Conservation (phyloP, 345 rosid genomes). For the Ceriops decandra region DNA sequence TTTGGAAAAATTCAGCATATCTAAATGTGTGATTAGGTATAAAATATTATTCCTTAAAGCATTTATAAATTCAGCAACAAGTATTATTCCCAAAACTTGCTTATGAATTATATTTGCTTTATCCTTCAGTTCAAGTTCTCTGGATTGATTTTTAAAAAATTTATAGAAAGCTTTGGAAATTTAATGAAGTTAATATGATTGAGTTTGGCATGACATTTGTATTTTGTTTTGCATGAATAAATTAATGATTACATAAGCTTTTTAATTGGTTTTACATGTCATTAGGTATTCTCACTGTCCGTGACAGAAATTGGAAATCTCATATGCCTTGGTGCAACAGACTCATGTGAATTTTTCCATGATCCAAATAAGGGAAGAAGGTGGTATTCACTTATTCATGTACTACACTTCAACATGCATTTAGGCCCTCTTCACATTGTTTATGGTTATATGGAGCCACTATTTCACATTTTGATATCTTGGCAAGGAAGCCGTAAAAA, state of each 20-base stretch:
- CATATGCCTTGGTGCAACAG: constrained; percentile 62
- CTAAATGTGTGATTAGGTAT: too few relatives aligned
- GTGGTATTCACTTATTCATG: constrained; percentile 28
- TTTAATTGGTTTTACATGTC: constrained; percentile 9
- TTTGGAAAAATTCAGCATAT: too few relatives aligned
- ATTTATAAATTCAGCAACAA: too few relatives aligned
- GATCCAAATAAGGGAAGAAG: constrained; percentile 82
- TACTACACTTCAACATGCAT: background rate
- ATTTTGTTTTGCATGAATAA: constrained; percentile 4
- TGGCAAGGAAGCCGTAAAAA: background rate
- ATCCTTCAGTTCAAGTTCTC: too few relatives aligned
- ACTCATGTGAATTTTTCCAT: constrained; percentile 83
- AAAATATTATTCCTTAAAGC: too few relatives aligned
- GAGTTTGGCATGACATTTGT: background rate
- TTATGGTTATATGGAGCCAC: background rate
- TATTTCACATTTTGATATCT: background rate
- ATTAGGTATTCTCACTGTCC: constrained; percentile 76
- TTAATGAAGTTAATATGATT: too few relatives aligned
- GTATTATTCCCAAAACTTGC: too few relatives aligned
- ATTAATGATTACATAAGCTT: background rate
- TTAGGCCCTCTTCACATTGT: background rate
- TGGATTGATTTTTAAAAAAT: background rate
- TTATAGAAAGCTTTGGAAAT: background rate
- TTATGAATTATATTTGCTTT: too few relatives aligned
- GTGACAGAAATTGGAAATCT: constrained; percentile 76